Evolutionary conservation across 805 yeast genomes (phyloP), one percentile per base, ranked within the genome.

Genomic region (Ogataea minuta): DNA sequence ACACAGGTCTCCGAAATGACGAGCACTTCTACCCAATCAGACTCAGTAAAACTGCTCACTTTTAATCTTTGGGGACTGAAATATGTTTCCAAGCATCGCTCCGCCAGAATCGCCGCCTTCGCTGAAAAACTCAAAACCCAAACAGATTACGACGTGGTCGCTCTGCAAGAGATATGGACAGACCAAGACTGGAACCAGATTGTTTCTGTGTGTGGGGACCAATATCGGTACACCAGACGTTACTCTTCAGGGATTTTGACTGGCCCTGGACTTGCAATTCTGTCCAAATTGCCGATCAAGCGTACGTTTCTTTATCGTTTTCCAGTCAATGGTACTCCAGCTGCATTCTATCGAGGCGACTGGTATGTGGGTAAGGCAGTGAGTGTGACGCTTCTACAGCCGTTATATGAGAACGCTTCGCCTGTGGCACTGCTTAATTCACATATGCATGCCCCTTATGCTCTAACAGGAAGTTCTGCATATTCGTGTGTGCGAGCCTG

Each of bases 381-480:
- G 13, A 84, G 95, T 1, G 78, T 88, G 3, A 84, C 95, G 0
- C 61, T 78, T 4, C 65, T 93, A 28, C 67, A 67, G 40, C 81
- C 85, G 4, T 63, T 75, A 3, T 52, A 56, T 12, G 63, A 70
- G 0, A 67, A 65, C 12, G 66, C 72, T 2, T 57, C 70, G 5
- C 83, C 82, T 4, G 65, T 93, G 28, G 97, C 95, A 2, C 63
- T 93, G 4, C 65, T 93, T 55, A 91, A 90, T 56, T 81, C 95
- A 12, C 99, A 93, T 60, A 83, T 93, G 93, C 99, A 93, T 62
- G 99, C 99, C 1, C 99, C 99, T 0, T 93, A 93, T 56, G 73
- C 93, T 1, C 54, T 64, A 12, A 63, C 68, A 0, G 98, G 98
- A 2, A 96, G 89, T 60, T 95, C 95, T 2, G 84, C 90, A 2